Evolutionary conservation across 352 stramenopile genomes (phyloP).

Genomic region (Globisporangium solare): DNA sequence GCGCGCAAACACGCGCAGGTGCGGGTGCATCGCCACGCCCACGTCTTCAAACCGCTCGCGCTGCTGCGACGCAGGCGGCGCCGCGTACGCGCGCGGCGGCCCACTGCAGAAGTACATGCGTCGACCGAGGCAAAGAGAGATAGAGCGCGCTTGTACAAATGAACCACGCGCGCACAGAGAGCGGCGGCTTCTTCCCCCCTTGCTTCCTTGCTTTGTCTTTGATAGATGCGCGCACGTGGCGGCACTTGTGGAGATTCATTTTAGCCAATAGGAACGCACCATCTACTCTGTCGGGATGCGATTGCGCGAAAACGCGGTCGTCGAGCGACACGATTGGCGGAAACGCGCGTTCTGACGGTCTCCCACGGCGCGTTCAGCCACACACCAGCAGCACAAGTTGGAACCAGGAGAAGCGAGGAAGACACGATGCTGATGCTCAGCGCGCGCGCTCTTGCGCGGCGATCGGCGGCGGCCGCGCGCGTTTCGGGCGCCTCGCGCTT

Average conservation of each 20-base stretch:
- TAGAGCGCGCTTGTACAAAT: too few relatives aligned
- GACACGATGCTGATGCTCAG: conserved; percentile 5
- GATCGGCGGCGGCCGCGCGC: neutral
- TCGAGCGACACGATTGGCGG: too few relatives aligned
- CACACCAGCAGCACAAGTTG: too few relatives aligned
- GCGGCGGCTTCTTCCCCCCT: neutral
- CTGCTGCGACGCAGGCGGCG: neutral
- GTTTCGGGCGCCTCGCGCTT: conserved; percentile 3
- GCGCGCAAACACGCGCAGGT: conserved; percentile 45
- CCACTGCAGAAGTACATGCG: conserved; percentile 73
- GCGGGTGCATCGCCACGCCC: conserved; percentile 48
- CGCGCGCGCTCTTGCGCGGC: conserved; percentile 3
- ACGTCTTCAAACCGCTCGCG: conserved; percentile 37
- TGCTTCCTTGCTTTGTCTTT: neutral
- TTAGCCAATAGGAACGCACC: too few relatives aligned
- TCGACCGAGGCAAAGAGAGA: neutral
- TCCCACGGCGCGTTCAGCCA: neutral
- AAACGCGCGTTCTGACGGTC: too few relatives aligned
- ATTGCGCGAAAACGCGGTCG: too few relatives aligned
- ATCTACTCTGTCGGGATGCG: too few relatives aligned
- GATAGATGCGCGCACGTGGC: neutral
- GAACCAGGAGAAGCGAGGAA: neutral
- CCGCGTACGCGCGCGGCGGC: conserved; percentile 57
- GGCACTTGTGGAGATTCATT: too few relatives aligned
- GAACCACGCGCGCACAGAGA: neutral